Evolutionary conservation across 2,329 filamentous ascomycete genomes (phyloP).

Genomic region (Diaporthe eres): DNA sequence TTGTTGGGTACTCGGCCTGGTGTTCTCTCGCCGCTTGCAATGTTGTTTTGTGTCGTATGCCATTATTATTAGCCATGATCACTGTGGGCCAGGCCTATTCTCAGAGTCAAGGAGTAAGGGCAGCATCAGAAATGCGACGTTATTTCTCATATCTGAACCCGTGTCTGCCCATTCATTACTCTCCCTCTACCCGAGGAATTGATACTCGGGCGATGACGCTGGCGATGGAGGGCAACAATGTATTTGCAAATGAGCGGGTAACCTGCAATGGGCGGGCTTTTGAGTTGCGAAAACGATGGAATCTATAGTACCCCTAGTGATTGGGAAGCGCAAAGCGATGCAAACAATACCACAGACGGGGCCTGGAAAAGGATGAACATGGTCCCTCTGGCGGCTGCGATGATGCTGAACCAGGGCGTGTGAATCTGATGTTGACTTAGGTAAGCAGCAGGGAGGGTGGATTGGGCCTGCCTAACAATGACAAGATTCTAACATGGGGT

Average conservation of each 20-base stretch:
- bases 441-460: slow-evolving; percentile 22
- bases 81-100: background rate
- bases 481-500: background rate
- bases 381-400: background rate
- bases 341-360: background rate
- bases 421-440: slow-evolving; percentile 23
- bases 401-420: background rate
- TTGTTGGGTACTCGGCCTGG: slow-evolving; percentile 41
- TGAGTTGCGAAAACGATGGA: background rate
- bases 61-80: slow-evolving; percentile 39
- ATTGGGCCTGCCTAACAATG: background rate
- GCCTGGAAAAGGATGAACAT: background rate
- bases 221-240: background rate
- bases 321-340: background rate
- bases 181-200: background rate
- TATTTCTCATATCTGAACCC: slow-evolving; percentile 6
- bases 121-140: background rate
- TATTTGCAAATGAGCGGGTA: background rate
- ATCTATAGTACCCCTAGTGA: background rate
- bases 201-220: background rate
- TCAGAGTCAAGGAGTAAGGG: background rate
- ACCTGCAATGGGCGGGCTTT: background rate
- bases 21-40: slow-evolving; percentile 44
- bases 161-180: background rate
- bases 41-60: slow-evolving; percentile 47